These are phyloP conservation scores for Biscutella laevigata DNA, from an alignment of 441 rosid species.

Conservation along the genomic window DNA sequence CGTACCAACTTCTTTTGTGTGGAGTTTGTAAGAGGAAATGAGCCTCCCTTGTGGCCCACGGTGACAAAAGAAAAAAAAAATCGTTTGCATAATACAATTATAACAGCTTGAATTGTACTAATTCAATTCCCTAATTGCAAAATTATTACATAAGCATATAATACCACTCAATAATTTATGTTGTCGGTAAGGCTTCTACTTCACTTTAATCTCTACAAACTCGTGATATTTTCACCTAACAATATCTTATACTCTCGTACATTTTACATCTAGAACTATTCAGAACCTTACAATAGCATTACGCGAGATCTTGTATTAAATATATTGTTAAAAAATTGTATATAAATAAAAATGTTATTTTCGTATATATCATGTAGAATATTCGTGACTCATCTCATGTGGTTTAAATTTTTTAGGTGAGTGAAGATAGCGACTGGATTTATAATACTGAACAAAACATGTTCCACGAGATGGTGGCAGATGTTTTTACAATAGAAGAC, in stretches of 20 bases:
- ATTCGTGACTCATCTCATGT: constrained; percentile 1
- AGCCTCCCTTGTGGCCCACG: no score
- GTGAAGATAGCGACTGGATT: constrained; percentile 13
- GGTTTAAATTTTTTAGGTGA: not conserved
- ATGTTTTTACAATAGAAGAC: not conserved
- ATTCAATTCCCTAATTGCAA: no score
- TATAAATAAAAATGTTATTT: no score
- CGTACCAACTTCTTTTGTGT: no score
- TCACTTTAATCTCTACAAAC: not conserved
- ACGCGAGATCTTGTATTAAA: no score
- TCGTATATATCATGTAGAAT: not conserved
- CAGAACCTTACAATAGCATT: no score
- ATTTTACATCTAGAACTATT: not conserved
- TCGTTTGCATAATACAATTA: no score
- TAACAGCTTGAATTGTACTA: no score
- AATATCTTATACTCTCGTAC: not conserved
- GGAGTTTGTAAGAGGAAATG: no score
- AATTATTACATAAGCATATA: no score
- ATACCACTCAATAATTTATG: constrained; percentile 3
- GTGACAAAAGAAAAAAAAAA: no score
- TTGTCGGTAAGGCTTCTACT: not conserved
- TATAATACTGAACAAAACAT: not conserved
- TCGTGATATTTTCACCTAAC: constrained; percentile 1
- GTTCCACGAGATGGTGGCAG: constrained; percentile 3
- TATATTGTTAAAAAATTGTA: no score